phyloP scores from a whole-genome alignment of 495 filamentous ascomycete genomes.

The Aspergillus coremiiformis region DNA sequence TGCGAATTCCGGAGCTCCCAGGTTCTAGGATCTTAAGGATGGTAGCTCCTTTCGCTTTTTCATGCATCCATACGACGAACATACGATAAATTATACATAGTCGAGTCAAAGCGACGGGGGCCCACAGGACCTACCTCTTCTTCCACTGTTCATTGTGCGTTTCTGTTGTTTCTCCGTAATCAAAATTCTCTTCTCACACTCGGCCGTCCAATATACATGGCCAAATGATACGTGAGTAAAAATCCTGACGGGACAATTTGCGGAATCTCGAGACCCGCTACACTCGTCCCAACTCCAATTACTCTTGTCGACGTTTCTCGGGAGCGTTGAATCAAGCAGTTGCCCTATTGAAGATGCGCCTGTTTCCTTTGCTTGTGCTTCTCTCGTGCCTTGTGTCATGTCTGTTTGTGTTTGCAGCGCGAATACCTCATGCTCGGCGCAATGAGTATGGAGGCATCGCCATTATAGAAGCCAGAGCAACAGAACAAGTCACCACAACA shows the following conservation, averaged over 20 bases:
- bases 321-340: background rate
- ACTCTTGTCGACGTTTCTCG: background rate
- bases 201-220: background rate
- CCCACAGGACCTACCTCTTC: background rate
- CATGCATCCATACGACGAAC: slow-evolving; percentile 2
- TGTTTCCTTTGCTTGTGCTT: slow-evolving; percentile 4
- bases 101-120: slow-evolving; percentile 1
- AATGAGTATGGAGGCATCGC: slow-evolving; percentile 6
- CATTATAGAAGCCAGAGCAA: slow-evolving; percentile 10
- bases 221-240: background rate
- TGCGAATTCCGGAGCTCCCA: background rate
- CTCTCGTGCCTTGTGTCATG: slow-evolving; percentile 8
- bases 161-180: background rate
- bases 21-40: slow-evolving; percentile 7
- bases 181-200: background rate
- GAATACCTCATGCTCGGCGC: slow-evolving; percentile 9
- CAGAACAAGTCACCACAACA: slow-evolving; percentile 3
- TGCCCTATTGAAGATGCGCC: slow-evolving; percentile 10
- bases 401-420: slow-evolving; percentile 12
- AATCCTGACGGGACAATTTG: slow-evolving; percentile 1
- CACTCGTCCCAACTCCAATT: background rate
- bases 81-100: slow-evolving; percentile 7
- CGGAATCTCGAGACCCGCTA: background rate
- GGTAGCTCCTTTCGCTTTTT: slow-evolving; percentile 2
- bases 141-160: slow-evolving; percentile 3